phyloP scores from a whole-genome alignment of 1,139 yeast species.

The Eremothecium cymbalariae region DNA sequence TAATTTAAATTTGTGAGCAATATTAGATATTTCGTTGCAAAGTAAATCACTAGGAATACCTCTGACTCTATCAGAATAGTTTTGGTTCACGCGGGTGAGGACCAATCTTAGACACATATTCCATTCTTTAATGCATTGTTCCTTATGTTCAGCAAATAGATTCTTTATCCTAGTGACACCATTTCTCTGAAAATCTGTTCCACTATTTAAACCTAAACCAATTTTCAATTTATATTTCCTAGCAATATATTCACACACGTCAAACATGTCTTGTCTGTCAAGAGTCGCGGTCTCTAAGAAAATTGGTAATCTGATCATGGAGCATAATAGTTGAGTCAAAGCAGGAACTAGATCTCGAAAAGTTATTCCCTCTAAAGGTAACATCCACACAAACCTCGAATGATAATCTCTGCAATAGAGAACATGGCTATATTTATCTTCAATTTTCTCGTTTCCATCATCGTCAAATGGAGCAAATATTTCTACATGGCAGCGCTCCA shows the following conservation, averaged over 20 bases:
- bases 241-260: slow-evolving; percentile 24
- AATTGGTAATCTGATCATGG: slow-evolving; percentile 24
- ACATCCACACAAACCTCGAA: slow-evolving; percentile 27
- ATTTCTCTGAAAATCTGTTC: slow-evolving; percentile 18
- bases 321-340: slow-evolving; percentile 18
- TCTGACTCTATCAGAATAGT: slow-evolving; percentile 15
- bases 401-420: slow-evolving; percentile 26
- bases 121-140: slow-evolving; percentile 25
- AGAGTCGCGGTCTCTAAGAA: slow-evolving; percentile 27
- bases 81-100: slow-evolving; percentile 15
- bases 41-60: slow-evolving; percentile 21
- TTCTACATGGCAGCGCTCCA: slow-evolving; percentile 30
- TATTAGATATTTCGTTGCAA: slow-evolving; percentile 13
- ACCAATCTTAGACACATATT: slow-evolving; percentile 22
- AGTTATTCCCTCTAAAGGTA: slow-evolving; percentile 23
- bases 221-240: slow-evolving; percentile 19
- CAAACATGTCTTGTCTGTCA: slow-evolving; percentile 26
- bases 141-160: slow-evolving; percentile 14
- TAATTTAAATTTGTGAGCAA: slow-evolving; percentile 15
- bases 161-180: slow-evolving; percentile 21
- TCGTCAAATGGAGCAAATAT: slow-evolving; percentile 21
- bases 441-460: slow-evolving; percentile 14
- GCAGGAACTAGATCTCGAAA: slow-evolving; percentile 19
- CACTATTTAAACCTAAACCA: slow-evolving; percentile 25
- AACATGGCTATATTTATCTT: slow-evolving; percentile 25